Evolutionary conservation across 148 eudicot species (phyloP).

Genomic region (Fallopia convolvulus): DNA sequence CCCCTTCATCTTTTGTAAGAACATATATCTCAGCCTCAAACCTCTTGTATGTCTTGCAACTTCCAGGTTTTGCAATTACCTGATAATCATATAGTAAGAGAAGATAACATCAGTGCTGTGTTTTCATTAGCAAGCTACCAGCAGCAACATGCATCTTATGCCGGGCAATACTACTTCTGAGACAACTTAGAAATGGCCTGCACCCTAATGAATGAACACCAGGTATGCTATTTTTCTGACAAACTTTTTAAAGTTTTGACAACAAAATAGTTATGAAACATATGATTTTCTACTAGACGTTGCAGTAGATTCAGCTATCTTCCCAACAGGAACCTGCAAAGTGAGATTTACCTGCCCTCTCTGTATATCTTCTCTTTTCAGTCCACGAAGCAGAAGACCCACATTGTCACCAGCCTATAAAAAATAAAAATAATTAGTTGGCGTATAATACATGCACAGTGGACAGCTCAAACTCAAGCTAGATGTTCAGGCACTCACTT

Average conservation of each 20-base stretch:
- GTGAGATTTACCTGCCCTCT: slow-evolving; percentile 66
- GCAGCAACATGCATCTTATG: too few relatives aligned
- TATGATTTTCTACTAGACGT: too few relatives aligned
- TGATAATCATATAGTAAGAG: slow-evolving; percentile 13
- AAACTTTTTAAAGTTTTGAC: neutral
- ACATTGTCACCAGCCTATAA: slow-evolving; percentile 94
- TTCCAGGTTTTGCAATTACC: slow-evolving; percentile 93
- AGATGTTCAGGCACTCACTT: slow-evolving; percentile 38
- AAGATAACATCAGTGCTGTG: neutral
- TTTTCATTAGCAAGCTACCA: too few relatives aligned
- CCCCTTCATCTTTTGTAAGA: slow-evolving; percentile 95
- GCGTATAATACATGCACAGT: neutral
- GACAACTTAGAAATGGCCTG: neutral
- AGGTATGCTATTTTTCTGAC: neutral
- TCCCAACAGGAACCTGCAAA: neutral
- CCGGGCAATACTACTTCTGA: neutral
- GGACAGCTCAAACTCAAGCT: neutral
- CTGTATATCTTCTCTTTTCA: slow-evolving; percentile 74
- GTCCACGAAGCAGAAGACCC: slow-evolving; percentile 92
- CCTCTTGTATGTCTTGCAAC: slow-evolving; percentile 60
- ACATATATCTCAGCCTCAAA: slow-evolving; percentile 94
- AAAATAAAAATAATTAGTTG: neutral
- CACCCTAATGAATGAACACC: neutral
- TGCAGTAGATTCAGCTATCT: neutral
- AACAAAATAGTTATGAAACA: neutral